Conservation (phyloP, 345 rosid genomes). For the Pistacia integerrima region DNA sequence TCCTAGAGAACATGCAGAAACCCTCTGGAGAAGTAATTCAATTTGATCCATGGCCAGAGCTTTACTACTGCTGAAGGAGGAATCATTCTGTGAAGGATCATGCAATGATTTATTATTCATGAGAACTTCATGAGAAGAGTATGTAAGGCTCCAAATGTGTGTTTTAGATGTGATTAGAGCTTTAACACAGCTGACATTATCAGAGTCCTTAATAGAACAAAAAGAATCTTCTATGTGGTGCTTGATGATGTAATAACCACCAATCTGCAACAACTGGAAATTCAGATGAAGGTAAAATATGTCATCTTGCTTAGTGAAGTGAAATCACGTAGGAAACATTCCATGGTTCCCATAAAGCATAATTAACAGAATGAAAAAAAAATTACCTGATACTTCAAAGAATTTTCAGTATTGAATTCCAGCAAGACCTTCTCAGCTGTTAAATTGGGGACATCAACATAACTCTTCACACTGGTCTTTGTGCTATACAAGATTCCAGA, state of each 20-base stretch:
- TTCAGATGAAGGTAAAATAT: slow-evolving; percentile 24
- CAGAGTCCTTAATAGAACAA: slow-evolving; percentile 37
- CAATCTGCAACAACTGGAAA: slow-evolving; percentile 80
- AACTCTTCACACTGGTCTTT: slow-evolving; percentile 32
- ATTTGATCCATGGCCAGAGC: slow-evolving; percentile 25
- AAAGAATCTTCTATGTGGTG: slow-evolving; percentile 50
- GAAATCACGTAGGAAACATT: not conserved
- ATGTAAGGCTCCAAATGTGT: slow-evolving; percentile 53
- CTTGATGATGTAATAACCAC: slow-evolving; percentile 62
- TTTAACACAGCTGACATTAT: slow-evolving; percentile 38
- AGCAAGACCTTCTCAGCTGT: slow-evolving; percentile 54
- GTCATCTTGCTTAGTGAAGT: not conserved
- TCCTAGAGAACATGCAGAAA: slow-evolving; percentile 24
- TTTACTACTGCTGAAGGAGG: slow-evolving; percentile 29
- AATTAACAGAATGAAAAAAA: not conserved
- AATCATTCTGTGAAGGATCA: slow-evolving; percentile 26
- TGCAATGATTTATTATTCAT: slow-evolving; percentile 25
- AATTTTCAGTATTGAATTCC: slow-evolving; percentile 52
- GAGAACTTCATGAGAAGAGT: slow-evolving; percentile 44
- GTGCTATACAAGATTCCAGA: slow-evolving; percentile 46
- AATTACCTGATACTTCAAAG: slow-evolving; percentile 51
- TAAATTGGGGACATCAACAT: slow-evolving; percentile 22
- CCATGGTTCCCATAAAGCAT: slow-evolving; percentile 2
- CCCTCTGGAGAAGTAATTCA: slow-evolving; percentile 20
- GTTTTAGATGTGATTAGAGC: slow-evolving; percentile 42